These are phyloP conservation scores for Penicillium daleae DNA, from an alignment of 495 filamentous ascomycete species.

Conservation along the genomic window DNA sequence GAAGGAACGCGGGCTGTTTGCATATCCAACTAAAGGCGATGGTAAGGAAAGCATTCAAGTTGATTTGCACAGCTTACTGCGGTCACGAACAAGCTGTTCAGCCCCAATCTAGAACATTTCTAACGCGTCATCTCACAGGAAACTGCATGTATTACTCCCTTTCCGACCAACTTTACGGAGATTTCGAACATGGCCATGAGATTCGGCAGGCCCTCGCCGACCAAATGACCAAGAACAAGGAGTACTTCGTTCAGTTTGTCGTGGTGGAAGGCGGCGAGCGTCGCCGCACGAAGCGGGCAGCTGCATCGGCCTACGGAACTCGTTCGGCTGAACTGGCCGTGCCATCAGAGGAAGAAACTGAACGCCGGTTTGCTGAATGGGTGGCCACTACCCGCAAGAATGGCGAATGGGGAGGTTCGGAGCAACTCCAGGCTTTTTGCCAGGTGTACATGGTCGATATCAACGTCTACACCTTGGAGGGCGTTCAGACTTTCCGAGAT, in stretches of 20 bases:
- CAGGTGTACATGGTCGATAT: slow-evolving; percentile 64
- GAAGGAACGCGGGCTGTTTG: slow-evolving; percentile 44
- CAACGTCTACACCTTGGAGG: slow-evolving; percentile 61
- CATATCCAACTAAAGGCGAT: slow-evolving; percentile 50
- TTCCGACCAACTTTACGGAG: slow-evolving; percentile 73
- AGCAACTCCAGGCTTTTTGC: slow-evolving; percentile 72
- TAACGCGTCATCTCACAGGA: slow-evolving; percentile 48
- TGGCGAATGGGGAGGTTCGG: slow-evolving; percentile 71
- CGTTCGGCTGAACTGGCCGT: slow-evolving; percentile 41
- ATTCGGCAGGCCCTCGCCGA: slow-evolving; percentile 64
- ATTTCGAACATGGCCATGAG: slow-evolving; percentile 58
- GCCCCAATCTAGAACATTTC: slow-evolving; percentile 6
- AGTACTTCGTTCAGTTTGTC: slow-evolving; percentile 71
- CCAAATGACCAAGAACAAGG: slow-evolving; percentile 63
- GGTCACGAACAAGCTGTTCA: neutral
- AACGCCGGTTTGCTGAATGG: slow-evolving; percentile 64
- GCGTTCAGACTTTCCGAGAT: slow-evolving; percentile 49
- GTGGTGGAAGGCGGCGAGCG: slow-evolving; percentile 62
- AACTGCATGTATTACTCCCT: slow-evolving; percentile 81
- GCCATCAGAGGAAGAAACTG: slow-evolving; percentile 60
- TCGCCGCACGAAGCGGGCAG: slow-evolving; percentile 64
- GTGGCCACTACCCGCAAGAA: slow-evolving; percentile 62
- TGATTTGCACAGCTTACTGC: neutral
- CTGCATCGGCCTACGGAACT: slow-evolving; percentile 45
- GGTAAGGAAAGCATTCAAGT: slow-evolving; percentile 32